Base-by-base conservation (phyloP, 192 early-diverging fungal species). In the Backusella tarrabulga region DNA sequence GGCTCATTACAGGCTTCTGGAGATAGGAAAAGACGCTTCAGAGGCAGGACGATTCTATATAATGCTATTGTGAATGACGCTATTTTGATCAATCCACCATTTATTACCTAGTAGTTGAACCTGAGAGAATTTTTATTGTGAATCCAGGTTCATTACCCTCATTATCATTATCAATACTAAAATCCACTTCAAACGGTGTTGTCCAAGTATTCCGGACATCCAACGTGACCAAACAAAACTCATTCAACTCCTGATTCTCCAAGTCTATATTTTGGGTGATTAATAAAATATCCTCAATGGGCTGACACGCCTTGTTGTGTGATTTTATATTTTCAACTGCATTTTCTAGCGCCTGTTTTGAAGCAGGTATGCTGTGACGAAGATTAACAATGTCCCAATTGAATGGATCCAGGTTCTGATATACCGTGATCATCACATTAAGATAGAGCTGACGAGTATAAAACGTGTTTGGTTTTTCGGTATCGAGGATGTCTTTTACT, bases 201-300 rank as follows among this genome's bases (percentile, higher is more conserved):
- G 85, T 89, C 90, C 92, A 93, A 15, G 87, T 76, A 79, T 96
- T 96, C 52, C 88, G 79, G 32, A 96, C 79, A 86, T 96, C 94
- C 84, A 96, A 77, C 8, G 92, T 94, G 32, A 95, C 79, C 34
- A 96, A 70, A 84, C 90, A 96, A 60, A 90, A 93, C 35, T 94
- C 90, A 63, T 87, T 83, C 74, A 83, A 81, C 63, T 81, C 86
- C 54, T 73, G 35, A 0, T 56, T 69, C 15, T 68, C 52, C 11
- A 41, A 19, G 7, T 35, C 29, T 4, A 63, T n/a, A 38, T 56
- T 34, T 44, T 50, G 68, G 21, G 66, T 78, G 73, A 71, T 15
- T 21, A 67, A 41, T 11, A 71, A 41, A 68, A 68, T 41, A 42
- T 73, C 35, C 7, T 75, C 46, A 46, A 60, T 69, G 15, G 68